phyloP scores from a whole-genome alignment of 2,329 filamentous ascomycete genomes.

The Didymella exigua region DNA sequence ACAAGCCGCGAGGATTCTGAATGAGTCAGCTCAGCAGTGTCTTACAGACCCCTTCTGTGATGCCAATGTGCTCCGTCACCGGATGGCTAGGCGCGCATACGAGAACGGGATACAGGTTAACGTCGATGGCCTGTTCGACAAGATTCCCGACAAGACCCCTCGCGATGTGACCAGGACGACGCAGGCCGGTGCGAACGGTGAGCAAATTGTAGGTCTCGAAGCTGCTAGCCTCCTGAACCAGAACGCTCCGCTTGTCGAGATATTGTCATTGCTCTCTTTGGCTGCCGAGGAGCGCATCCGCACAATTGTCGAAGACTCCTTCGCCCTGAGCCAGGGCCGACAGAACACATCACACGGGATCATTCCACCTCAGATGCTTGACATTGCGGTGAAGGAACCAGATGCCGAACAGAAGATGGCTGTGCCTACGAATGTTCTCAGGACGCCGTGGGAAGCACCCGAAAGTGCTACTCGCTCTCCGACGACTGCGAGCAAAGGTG shows the following conservation, averaged over 20 bases:
- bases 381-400: constrained; percentile 66
- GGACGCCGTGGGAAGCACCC: constrained; percentile 50
- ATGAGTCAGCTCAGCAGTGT: constrained; percentile 68
- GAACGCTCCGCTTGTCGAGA: constrained; percentile 77
- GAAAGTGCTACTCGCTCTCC: constrained; percentile 61
- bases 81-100: constrained; percentile 62
- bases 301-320: constrained; percentile 77
- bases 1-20: constrained; percentile 67
- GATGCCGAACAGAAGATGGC: constrained; percentile 47
- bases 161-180: constrained; percentile 45
- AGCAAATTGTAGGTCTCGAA: constrained; percentile 62
- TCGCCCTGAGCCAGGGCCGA: constrained; percentile 71
- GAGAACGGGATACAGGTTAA: constrained; percentile 65
- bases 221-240: constrained; percentile 68
- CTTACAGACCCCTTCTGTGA: constrained; percentile 75
- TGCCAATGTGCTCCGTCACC: constrained; percentile 62
- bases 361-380: constrained; percentile 75
- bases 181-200: constrained; percentile 64
- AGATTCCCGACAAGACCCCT: constrained; percentile 41
- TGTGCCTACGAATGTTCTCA: constrained; percentile 45
- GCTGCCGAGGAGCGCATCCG: constrained; percentile 80
- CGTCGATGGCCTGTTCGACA: constrained; percentile 59
- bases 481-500: constrained; percentile 51
- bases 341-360: constrained; percentile 80
- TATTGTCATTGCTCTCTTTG: constrained; percentile 81